These are phyloP conservation scores for Diaporthe australafricana DNA, from an alignment of 2,329 filamentous ascomycete species.

Conservation along the genomic window DNA sequence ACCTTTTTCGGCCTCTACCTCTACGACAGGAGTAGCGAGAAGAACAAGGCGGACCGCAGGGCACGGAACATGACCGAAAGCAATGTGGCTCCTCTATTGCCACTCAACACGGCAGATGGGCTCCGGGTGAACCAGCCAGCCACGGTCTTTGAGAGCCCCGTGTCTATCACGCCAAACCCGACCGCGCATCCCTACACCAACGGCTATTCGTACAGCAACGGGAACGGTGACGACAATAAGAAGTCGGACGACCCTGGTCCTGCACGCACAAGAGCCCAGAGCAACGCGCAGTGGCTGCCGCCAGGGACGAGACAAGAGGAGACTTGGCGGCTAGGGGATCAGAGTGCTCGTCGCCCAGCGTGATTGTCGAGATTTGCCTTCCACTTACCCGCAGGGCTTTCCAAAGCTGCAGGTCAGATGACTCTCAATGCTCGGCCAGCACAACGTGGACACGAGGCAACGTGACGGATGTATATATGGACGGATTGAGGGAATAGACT, in stretches of 20 bases:
- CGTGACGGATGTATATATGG: slow-evolving; percentile 6
- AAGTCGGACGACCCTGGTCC: slow-evolving; percentile 64
- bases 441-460: background rate
- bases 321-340: slow-evolving; percentile 72
- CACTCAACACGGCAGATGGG: slow-evolving; percentile 64
- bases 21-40: slow-evolving; percentile 92
- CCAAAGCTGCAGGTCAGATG: background rate
- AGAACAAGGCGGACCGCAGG: slow-evolving; percentile 86
- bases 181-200: slow-evolving; percentile 57
- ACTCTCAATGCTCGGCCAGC: background rate
- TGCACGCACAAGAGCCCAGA: slow-evolving; percentile 52
- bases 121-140: slow-evolving; percentile 47
- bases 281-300: slow-evolving; percentile 74
- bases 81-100: slow-evolving; percentile 71
- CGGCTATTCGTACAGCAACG: slow-evolving; percentile 54
- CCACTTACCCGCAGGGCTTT: background rate
- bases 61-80: slow-evolving; percentile 74
- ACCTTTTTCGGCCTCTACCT: slow-evolving; percentile 95
- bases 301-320: slow-evolving; percentile 88
- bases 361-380: background rate
- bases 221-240: slow-evolving; percentile 62
- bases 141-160: slow-evolving; percentile 53
- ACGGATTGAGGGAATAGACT: slow-evolving; percentile 6
- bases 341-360: slow-evolving; percentile 38
- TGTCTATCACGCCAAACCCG: slow-evolving; percentile 29